Evolutionary conservation across 257 asterid genomes (phyloP), one percentile per base, ranked within the genome.

Genomic region (Galeopsis tetrahit): DNA sequence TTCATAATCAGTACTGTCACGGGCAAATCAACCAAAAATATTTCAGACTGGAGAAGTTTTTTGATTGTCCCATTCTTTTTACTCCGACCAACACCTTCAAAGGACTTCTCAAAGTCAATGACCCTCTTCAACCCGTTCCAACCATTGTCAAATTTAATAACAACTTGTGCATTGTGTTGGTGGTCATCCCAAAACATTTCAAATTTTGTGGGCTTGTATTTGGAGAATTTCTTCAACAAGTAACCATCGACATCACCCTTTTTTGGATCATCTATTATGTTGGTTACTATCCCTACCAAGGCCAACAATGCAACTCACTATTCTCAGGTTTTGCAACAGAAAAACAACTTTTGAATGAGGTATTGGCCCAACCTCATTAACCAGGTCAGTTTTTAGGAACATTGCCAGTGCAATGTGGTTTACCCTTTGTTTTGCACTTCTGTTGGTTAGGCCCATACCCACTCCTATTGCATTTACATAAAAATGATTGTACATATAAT

Each of bases 391-490:
- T 65, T 87, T 87, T 79, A 93, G 56, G 79, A 78, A 93, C 44
- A 73, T 74, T 2, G 88, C 85, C 57, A 92, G 81, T 1, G 97
- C 99, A 8, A 94, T 86, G 79, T 92, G 98, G 75, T 86, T 90
- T 7, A 94, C 97, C 69, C 78, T 92, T 79, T 88, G 92, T 77
- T 79, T 85, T 38, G 89, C 90, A 57, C 88, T 85, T 73, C 87
- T 68, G 68, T 70, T 84, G 63, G 89, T 70, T 9, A 96, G 77
- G 58, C 95, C 96, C 82, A 85, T 91, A 62, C 89, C 84, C 15
- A 77, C 95, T 78, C 98, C 97, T 57, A 88, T 78, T 31, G 97
- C 99, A 80, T 91, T 98, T 56, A 85, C 90, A 75, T 78, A 75
- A 46, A 95, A 97, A 69, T 95, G 98, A 77, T 88, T 84, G 83